Percentiles rank a stretch among this genome's conserved stretches.
Evolutionary conservation across 106 monocot genomes (phyloP).

Genomic region (Allium sativum): DNA sequence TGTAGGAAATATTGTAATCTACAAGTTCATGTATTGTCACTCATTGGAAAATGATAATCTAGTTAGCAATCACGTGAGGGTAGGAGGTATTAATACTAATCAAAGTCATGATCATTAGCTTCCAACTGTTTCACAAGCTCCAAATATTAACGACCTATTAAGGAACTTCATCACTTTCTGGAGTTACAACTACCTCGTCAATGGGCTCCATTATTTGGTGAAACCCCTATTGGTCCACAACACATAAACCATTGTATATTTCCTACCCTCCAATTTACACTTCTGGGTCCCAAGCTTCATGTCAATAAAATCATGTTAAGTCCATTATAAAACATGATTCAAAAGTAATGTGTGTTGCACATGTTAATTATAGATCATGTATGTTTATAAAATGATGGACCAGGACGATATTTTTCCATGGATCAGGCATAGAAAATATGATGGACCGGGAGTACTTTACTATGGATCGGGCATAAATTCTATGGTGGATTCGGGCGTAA

Average conservation of each 20-base stretch:
- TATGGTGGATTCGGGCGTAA: too few relatives aligned
- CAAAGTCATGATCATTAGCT: constrained; percentile 64
- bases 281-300: constrained; percentile 54
- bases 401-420: too few relatives aligned
- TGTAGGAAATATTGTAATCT: too few relatives aligned
- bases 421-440: too few relatives aligned
- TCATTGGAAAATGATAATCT: too few relatives aligned
- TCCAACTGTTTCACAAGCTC: constrained; percentile 42
- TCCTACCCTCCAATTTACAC: constrained; percentile 52
- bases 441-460: too few relatives aligned
- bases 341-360: too few relatives aligned
- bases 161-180: constrained; percentile 67
- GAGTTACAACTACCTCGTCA: constrained; percentile 70
- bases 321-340: too few relatives aligned
- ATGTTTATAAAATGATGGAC: too few relatives aligned
- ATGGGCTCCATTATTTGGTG: constrained; percentile 69
- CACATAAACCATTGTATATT: constrained; percentile 27
- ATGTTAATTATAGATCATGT: too few relatives aligned
- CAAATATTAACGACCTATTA: constrained; percentile 62
- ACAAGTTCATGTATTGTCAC: too few relatives aligned
- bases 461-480: too few relatives aligned
- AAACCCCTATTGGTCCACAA: constrained; percentile 51
- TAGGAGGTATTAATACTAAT: constrained; percentile 43
- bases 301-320: constrained; percentile 39
- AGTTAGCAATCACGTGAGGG: constrained; percentile 41